Evolutionary conservation across 768 basidiomycete genomes (phyloP).

Genomic region (Leccinum pellstonianum): DNA sequence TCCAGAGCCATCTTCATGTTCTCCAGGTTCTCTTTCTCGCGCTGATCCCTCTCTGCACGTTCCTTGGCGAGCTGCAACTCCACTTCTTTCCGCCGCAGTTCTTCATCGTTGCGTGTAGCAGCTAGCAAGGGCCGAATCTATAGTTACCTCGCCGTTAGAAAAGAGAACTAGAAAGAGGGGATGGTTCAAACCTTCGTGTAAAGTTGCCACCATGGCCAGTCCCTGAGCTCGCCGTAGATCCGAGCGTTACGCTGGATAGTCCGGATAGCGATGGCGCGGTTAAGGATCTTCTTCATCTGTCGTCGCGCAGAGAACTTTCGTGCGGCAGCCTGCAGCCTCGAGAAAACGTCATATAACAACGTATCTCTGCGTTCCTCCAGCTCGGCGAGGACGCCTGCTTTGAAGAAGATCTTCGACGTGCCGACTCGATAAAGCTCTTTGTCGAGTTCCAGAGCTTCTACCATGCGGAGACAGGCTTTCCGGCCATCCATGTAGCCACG

Average conservation of each 20-base stretch:
- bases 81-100: conserved; percentile 80
- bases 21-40: conserved; percentile 76
- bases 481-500: conserved; percentile 98
- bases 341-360: conserved; percentile 86
- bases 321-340: conserved; percentile 81
- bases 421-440: conserved; percentile 85
- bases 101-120: conserved; percentile 90
- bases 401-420: conserved; percentile 98
- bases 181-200: conserved; percentile 73
- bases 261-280: conserved; percentile 85
- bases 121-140: conserved; percentile 90
- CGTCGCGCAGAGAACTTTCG: conserved; percentile 84
- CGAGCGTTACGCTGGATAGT: conserved; percentile 94
- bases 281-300: conserved; percentile 92
- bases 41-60: conserved; percentile 81
- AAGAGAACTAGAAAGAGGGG: background rate
- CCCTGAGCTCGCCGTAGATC: conserved; percentile 82
- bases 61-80: conserved; percentile 82
- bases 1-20: conserved; percentile 80
- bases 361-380: conserved; percentile 90
- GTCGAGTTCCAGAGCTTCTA: conserved; percentile 85
- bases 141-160: conserved; percentile 10
- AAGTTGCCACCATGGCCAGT: conserved; percentile 99
- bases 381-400: conserved; percentile 94
- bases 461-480: conserved; percentile 90